phyloP scores from a whole-genome alignment of 176 grass and related monocot genomes.

The Aegilops tauschii region DNA sequence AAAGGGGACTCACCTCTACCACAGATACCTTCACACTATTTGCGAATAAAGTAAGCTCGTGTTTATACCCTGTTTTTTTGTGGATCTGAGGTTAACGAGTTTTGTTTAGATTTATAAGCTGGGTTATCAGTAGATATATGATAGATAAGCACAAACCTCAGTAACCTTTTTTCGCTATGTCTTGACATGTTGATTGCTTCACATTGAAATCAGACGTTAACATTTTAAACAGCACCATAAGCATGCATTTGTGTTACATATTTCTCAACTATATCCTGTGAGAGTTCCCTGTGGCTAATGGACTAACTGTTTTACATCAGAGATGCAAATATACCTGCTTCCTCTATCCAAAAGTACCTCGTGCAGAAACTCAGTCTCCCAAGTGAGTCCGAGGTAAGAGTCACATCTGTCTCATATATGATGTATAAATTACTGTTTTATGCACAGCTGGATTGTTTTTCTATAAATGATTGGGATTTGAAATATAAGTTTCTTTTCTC shows the following conservation, averaged over 20 bases:
- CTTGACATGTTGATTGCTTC: slow-evolving; percentile 1
- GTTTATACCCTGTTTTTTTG: slow-evolving; percentile 11
- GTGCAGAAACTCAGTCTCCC: slow-evolving; percentile 79
- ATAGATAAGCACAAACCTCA: not conserved
- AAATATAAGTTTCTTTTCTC: not conserved
- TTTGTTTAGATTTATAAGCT: slow-evolving; percentile 1
- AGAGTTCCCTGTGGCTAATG: slow-evolving; percentile 1
- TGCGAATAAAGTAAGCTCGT: slow-evolving; percentile 81
- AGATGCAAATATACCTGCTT: slow-evolving; percentile 72
- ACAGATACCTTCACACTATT: slow-evolving; percentile 58
- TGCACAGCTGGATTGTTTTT: not conserved
- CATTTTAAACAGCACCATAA: not conserved
- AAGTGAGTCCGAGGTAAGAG: slow-evolving; percentile 65
- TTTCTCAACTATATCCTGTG: slow-evolving; percentile 3
- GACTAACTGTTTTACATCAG: slow-evolving; percentile 30
- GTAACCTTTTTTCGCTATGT: not conserved
- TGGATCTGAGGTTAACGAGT: not conserved
- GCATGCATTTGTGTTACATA: not conserved
- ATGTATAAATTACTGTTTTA: not conserved
- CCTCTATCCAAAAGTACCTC: slow-evolving; percentile 81
- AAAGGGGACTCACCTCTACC: slow-evolving; percentile 59
- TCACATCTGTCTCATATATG: slow-evolving; percentile 3
- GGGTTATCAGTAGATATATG: not conserved
- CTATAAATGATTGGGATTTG: not conserved
- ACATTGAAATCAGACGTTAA: not conserved